phyloP scores from a whole-genome alignment of 2,329 filamentous ascomycete species.

The Cercospora sp. region DNA sequence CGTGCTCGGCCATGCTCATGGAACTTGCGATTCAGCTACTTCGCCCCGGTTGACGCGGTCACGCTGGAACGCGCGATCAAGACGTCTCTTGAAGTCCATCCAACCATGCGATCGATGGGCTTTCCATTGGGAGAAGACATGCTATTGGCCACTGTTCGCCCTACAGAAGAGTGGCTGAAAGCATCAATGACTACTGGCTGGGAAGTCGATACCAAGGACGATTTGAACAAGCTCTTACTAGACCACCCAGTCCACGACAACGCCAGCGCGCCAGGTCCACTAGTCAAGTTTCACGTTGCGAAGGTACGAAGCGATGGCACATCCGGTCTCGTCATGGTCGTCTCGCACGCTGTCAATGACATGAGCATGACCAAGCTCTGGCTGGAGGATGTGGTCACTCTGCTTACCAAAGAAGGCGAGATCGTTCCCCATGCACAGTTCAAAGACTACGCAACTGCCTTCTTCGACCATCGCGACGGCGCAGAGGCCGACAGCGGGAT shows the following conservation, averaged over 20 bases:
- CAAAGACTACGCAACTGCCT: slow-evolving; percentile 39
- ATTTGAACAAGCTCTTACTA: slow-evolving; percentile 33
- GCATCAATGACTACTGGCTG: slow-evolving; percentile 36
- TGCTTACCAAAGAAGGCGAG: slow-evolving; percentile 32
- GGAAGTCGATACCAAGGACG: slow-evolving; percentile 36
- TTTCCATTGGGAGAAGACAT: slow-evolving; percentile 33
- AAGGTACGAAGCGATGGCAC: slow-evolving; percentile 32
- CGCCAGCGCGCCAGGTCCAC: slow-evolving; percentile 34
- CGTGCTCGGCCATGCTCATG: slow-evolving; percentile 35
- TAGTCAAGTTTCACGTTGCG: slow-evolving; percentile 36
- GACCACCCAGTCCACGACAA: slow-evolving; percentile 36
- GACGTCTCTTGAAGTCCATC: slow-evolving; percentile 35
- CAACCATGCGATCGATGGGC: slow-evolving; percentile 36
- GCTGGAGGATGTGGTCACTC: slow-evolving; percentile 36
- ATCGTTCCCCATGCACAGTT: slow-evolving; percentile 35
- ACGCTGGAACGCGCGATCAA: slow-evolving; percentile 34
- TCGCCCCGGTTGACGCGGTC: slow-evolving; percentile 27
- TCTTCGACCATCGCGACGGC: slow-evolving; percentile 35
- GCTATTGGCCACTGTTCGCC: slow-evolving; percentile 34
- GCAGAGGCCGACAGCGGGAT: slow-evolving; percentile 35
- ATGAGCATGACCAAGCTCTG: slow-evolving; percentile 41
- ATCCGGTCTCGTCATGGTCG: slow-evolving; percentile 36
- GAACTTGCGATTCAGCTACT: slow-evolving; percentile 38
- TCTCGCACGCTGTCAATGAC: slow-evolving; percentile 37
- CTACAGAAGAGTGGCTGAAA: slow-evolving; percentile 33